Percentiles rank a stretch among this genome's conserved stretches.
Evolutionary conservation across 1,139 yeast species (phyloP).

Genomic region (Yamadazyma dendronema): DNA sequence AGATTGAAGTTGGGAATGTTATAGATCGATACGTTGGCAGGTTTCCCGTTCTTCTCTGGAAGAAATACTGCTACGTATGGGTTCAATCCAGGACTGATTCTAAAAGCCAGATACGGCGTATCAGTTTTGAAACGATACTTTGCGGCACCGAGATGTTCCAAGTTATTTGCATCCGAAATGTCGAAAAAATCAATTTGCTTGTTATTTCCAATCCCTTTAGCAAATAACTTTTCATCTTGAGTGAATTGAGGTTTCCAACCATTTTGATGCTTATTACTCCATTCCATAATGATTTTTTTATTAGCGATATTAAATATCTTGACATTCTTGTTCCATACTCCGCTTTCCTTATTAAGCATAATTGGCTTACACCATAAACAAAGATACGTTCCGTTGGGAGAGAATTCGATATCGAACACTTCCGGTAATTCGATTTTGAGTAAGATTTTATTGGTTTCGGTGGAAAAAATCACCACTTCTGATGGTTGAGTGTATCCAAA

Average conservation of each 20-base stretch:
- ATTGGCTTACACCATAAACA: slow-evolving; percentile 92
- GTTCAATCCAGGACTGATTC: slow-evolving; percentile 82
- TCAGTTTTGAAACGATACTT: slow-evolving; percentile 62
- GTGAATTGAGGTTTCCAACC: slow-evolving; percentile 94
- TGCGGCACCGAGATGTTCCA: slow-evolving; percentile 34
- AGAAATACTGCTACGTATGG: slow-evolving; percentile 91
- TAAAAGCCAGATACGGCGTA: slow-evolving; percentile 51
- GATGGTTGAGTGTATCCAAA: slow-evolving; percentile 59
- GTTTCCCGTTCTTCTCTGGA: slow-evolving; percentile 82
- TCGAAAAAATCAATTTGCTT: slow-evolving; percentile 76
- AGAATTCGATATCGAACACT: slow-evolving; percentile 79
- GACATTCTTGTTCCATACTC: slow-evolving; percentile 75
- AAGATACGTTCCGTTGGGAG: slow-evolving; percentile 83
- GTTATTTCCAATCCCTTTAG: slow-evolving; percentile 52
- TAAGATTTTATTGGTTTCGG: slow-evolving; percentile 26
- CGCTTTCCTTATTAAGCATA: slow-evolving; percentile 54
- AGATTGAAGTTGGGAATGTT: slow-evolving; percentile 71
- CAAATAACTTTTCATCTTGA: slow-evolving; percentile 69
- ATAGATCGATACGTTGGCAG: slow-evolving; percentile 85
- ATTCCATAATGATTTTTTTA: slow-evolving; percentile 56
- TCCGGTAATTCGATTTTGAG: slow-evolving; percentile 52
- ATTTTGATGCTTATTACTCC: slow-evolving; percentile 78
- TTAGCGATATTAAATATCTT: slow-evolving; percentile 61
- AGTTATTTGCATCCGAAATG: slow-evolving; percentile 41
- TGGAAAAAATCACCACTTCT: slow-evolving; percentile 55